Percentiles rank a stretch among this genome's conserved stretches.
These are phyloP conservation scores for Aspergillus fijiensis DNA, from an alignment of 2,329 filamentous ascomycete genomes.

Conservation along the genomic window DNA sequence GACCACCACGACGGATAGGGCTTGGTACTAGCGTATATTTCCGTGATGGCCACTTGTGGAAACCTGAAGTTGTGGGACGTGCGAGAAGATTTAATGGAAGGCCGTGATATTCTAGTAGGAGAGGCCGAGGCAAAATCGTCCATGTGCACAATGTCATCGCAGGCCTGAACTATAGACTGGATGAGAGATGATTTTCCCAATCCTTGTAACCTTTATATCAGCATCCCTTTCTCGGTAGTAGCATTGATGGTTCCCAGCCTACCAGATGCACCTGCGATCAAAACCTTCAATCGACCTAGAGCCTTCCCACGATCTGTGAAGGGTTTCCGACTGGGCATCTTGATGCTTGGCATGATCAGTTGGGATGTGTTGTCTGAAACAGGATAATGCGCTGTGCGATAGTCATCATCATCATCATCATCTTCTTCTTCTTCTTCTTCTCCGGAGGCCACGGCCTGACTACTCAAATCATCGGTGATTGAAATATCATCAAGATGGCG, in stretches of 20 bases:
- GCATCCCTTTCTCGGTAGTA: background rate
- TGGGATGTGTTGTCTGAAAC: conserved; percentile 55
- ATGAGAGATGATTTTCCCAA: conserved; percentile 88
- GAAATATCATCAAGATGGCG: conserved; percentile 59
- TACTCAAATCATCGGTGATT: conserved; percentile 54
- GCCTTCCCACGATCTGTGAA: conserved; percentile 85
- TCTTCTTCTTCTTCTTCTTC: too few relatives aligned
- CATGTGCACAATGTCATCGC: conserved; percentile 90
- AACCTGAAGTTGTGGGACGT: conserved; percentile 18
- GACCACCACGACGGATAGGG: conserved; percentile 90
- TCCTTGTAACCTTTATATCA: conserved; percentile 49
- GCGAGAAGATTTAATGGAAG: conserved; percentile 23
- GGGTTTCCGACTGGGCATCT: conserved; percentile 81
- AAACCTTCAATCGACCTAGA: conserved; percentile 83
- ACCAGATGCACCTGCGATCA: conserved; percentile 79
- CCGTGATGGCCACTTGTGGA: conserved; percentile 49
- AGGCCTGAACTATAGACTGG: conserved; percentile 79
- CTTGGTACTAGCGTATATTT: conserved; percentile 76
- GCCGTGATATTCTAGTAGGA: conserved; percentile 21
- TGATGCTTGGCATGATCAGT: conserved; percentile 96
- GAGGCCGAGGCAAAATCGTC: conserved; percentile 56
- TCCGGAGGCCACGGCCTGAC: conserved; percentile 53
- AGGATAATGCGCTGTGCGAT: conserved; percentile 27
- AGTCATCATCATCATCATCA: conserved; percentile 55
- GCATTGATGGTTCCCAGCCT: conserved; percentile 24